Conservation (phyloP, 1,284 basidiomycete genomes). For the Austroboletus novae-zelandiae region DNA sequence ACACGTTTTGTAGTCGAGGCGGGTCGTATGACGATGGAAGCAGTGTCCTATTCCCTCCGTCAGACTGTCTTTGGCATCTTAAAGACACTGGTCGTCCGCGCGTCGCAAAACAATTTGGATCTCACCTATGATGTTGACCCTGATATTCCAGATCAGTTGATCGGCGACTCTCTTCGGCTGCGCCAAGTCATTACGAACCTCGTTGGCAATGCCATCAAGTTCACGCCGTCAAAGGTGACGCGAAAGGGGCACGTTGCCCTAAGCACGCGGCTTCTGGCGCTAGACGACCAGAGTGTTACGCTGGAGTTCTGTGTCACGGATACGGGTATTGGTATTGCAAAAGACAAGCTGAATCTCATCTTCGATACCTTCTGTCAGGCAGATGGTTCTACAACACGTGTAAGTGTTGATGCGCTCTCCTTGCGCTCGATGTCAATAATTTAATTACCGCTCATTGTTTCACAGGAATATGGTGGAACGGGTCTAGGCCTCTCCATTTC, state of each 20-base stretch:
- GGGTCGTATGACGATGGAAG: constrained; percentile 99
- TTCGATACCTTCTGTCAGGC: constrained; percentile 99
- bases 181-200: constrained; percentile 95
- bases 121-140: constrained; percentile 96
- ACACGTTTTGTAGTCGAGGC: constrained; percentile 78
- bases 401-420: constrained; percentile 35
- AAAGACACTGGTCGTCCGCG: constrained; percentile 97
- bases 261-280: constrained; percentile 75
- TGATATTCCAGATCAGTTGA: constrained; percentile 94
- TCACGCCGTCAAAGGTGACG: constrained; percentile 78
- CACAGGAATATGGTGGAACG: constrained; percentile 94
- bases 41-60: constrained; percentile 96
- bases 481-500: constrained; percentile 96
- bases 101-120: constrained; percentile 96
- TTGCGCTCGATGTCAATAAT: constrained; percentile 8
- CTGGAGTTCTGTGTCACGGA: constrained; percentile 98
- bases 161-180: constrained; percentile 93
- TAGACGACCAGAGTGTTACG: constrained; percentile 79
- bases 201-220: constrained; percentile 95
- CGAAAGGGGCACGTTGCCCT: constrained; percentile 91
- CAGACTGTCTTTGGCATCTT: constrained; percentile 97
- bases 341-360: constrained; percentile 97
- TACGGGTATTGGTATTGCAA: constrained; percentile 98
- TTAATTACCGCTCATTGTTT: constrained; percentile 22
- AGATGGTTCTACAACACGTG: constrained; percentile 89